A percentile compares a stretch with the other conserved stretches of the same genome.
These are phyloP conservation scores for Solanum hybrid DNA, from an alignment of 305 asterid species.

Conservation along the genomic window DNA sequence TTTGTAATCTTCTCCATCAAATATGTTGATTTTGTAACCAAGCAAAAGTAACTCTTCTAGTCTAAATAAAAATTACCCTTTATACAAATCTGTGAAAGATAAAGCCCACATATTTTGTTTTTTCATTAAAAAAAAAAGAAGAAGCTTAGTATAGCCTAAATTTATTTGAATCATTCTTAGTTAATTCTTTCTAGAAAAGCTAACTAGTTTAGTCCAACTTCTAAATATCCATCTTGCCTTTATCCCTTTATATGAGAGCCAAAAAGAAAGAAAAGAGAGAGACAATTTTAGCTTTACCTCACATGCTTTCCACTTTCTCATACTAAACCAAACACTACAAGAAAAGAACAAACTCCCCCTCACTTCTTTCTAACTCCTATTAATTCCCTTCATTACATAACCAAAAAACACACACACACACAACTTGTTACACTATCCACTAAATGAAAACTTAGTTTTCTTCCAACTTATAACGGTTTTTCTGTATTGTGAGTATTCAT, in stretches of 20 bases:
- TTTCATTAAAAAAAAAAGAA: not conserved
- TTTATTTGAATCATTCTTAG: not conserved
- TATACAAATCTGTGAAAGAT: not conserved
- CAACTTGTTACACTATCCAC: not conserved
- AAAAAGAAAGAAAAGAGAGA: slow-evolving; percentile 31
- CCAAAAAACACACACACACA: not conserved
- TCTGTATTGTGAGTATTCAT: not conserved
- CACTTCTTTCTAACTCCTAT: slow-evolving; percentile 24
- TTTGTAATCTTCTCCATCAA: not conserved
- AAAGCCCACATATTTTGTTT: not conserved
- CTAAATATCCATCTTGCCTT: slow-evolving; percentile 44
- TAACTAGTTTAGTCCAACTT: slow-evolving; percentile 44
- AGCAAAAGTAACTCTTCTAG: not conserved
- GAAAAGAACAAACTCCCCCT: slow-evolving; percentile 16
- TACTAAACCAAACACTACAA: slow-evolving; percentile 36
- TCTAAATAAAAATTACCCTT: not conserved
- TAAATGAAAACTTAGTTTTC: not conserved
- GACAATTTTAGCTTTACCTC: slow-evolving; percentile 85
- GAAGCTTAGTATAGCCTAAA: not conserved
- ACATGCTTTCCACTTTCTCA: slow-evolving; percentile 76
- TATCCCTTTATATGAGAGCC: slow-evolving; percentile 12
- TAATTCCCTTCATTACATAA: slow-evolving; percentile 19
- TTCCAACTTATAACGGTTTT: not conserved
- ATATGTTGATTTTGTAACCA: not conserved
- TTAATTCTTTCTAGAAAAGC: slow-evolving; percentile 38